Evolutionary conservation across 768 basidiomycete species (phyloP), one percentile per base, ranked within the genome.

Genomic region (Neoboletus magnificus): DNA sequence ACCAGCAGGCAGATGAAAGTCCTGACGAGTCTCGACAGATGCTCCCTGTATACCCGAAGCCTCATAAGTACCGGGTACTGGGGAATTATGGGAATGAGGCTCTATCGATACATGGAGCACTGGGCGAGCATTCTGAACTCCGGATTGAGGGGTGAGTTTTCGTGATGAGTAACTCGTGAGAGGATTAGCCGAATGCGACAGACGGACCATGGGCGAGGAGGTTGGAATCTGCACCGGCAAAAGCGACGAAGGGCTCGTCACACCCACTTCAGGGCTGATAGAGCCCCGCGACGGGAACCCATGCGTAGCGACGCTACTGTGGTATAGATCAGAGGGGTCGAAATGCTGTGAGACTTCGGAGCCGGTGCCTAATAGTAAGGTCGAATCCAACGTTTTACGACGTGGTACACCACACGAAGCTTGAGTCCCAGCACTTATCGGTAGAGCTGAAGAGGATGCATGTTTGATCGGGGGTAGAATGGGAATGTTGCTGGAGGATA

Each of bases 301-400:
- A 29, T 36, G 45, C 10, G 25, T 43, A 16, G 41, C 41, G n/a
- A 65, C 50, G 46, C 58, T 57, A 20, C 16, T 54, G 36, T 65
- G 55, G 42, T 69, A 65, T 23, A 65, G 43, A 50, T 61, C 63
- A n/a, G 55, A 36, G 4, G 58, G 44, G 30, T 29, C 37, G 48
- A 58, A 60, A 40, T 46, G 4, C 16, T 50, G 58, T 16, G 46
- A 44, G 36, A 32, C 22, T 18, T 40, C 53, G 16, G 46, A 10
- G 30, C 32, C 37, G 18, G 57, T 29, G 33, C 53, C 48, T n/a
- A 50, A 54, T 36, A 27, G 23, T 7, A 50, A 46, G 33, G 55
- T 30, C 29, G 61, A 46, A 22, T 30, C 41, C 13, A 62, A 57
- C 18, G 46, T 30, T 11, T 56, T 49, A 42, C 35, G 57, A 57